A percentile compares a stretch with the other conserved stretches of the same genome.
phyloP scores from a whole-genome alignment of 2,329 filamentous ascomycete genomes.

The Aschersonia sp. region DNA sequence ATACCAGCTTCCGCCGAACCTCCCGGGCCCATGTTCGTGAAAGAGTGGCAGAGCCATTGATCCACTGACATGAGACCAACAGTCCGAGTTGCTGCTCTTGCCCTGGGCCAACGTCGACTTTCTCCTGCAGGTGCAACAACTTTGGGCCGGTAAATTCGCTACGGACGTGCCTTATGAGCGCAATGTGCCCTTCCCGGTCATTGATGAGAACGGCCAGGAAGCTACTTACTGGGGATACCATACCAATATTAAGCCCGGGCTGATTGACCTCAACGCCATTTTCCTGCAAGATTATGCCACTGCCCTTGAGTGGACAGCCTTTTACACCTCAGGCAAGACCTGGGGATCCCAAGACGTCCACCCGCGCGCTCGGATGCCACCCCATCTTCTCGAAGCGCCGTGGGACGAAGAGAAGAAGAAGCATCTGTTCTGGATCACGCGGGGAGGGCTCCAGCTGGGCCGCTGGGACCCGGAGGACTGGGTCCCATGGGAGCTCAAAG shows the following conservation, averaged over 20 bases:
- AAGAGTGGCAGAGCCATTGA: too few relatives aligned
- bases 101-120: conserved; percentile 30
- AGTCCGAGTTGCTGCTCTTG: conserved; percentile 28
- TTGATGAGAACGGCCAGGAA: too few relatives aligned
- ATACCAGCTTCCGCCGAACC: too few relatives aligned
- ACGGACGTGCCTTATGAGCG: conserved; percentile 19
- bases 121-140: conserved; percentile 31
- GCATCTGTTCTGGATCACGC: conserved; percentile 30
- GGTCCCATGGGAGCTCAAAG: conserved; percentile 26
- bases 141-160: conserved; percentile 27
- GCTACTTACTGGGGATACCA: too few relatives aligned
- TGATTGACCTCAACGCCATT: too few relatives aligned
- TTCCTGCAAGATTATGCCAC: too few relatives aligned
- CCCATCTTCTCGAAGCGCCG: conserved; percentile 23
- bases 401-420: conserved; percentile 23
- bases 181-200: conserved; percentile 6
- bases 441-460: conserved; percentile 20
- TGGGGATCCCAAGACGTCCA: conserved; percentile 23
- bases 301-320: conserved; percentile 10
- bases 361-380: conserved; percentile 22
- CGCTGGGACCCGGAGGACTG: conserved; percentile 9
- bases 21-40: too few relatives aligned
- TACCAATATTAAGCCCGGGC: too few relatives aligned
- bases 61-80: neutral
- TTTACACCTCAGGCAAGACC: conserved; percentile 5